These are phyloP conservation scores for Avena sativa DNA, from an alignment of 176 grass and related monocot species.

Conservation along the genomic window DNA sequence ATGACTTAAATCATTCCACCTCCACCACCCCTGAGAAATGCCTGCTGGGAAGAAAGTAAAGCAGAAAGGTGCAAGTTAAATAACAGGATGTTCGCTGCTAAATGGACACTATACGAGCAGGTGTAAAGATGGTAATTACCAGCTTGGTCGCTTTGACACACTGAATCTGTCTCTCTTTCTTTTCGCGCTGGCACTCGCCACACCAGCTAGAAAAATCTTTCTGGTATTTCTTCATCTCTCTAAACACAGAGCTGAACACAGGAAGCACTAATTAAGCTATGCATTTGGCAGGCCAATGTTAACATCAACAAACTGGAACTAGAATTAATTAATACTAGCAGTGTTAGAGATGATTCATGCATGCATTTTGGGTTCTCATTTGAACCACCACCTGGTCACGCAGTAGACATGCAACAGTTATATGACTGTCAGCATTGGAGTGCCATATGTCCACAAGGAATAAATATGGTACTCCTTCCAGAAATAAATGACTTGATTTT, in stretches of 20 bases:
- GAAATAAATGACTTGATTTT: too few relatives aligned
- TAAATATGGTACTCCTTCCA: neutral
- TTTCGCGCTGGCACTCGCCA: conserved; percentile 82
- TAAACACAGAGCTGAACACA: conserved; percentile 80
- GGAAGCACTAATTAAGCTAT: conserved; percentile 45
- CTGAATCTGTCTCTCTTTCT: conserved; percentile 77
- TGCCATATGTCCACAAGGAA: conserved; percentile 3
- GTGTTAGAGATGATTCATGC: neutral
- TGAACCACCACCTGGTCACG: neutral
- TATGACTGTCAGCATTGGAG: neutral
- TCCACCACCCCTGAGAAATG: conserved; percentile 78
- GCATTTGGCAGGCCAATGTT: conserved; percentile 13
- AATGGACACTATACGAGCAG: neutral
- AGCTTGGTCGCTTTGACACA: conserved; percentile 85
- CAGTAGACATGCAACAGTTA: conserved; percentile 3
- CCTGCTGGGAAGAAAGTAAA: conserved; percentile 56
- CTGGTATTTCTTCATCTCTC: conserved; percentile 93
- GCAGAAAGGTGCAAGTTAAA: conserved; percentile 31
- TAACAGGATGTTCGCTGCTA: neutral
- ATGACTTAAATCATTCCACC: conserved; percentile 63
- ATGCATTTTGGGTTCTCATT: neutral
- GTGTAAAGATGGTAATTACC: conserved; percentile 44
- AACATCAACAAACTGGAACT: conserved; percentile 1
- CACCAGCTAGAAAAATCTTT: conserved; percentile 96
- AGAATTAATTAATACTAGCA: neutral